Percentiles rank a stretch among this genome's conserved stretches.
phyloP scores from a whole-genome alignment of 129 eudicot genomes.

The Smallanthus sonchifolius region DNA sequence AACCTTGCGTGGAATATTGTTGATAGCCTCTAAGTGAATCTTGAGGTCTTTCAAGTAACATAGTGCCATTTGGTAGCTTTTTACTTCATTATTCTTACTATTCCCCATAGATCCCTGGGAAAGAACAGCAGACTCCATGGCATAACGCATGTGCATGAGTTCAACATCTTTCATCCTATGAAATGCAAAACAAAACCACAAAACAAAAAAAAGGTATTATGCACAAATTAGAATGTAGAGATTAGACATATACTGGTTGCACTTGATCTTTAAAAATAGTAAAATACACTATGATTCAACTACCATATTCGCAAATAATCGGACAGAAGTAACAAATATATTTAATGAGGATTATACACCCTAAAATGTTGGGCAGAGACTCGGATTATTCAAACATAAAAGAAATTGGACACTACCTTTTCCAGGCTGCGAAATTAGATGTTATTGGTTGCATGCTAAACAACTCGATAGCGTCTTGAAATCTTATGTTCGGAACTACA shows the following conservation, averaged over 20 bases:
- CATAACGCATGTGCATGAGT: constrained; percentile 97
- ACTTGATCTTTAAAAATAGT: neutral
- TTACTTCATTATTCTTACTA: constrained; percentile 49
- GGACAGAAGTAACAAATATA: neutral
- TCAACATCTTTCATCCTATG: constrained; percentile 91
- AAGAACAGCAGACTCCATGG: constrained; percentile 82
- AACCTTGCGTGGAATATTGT: constrained; percentile 83
- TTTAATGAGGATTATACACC: neutral
- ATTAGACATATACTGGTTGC: constrained; percentile 1
- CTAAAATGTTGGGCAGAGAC: constrained; percentile 1
- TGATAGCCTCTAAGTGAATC: constrained; percentile 79
- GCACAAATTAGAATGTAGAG: neutral
- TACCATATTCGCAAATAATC: neutral
- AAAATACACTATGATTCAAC: neutral
- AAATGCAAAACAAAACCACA: constrained; percentile 23
- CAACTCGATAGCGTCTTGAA: constrained; percentile 83
- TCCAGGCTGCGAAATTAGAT: constrained; percentile 82
- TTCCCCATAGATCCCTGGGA: constrained; percentile 79
- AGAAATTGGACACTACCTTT: constrained; percentile 49
- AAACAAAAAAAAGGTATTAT: neutral
- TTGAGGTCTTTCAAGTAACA: constrained; percentile 67
- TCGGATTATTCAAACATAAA: neutral
- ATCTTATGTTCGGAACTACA: constrained; percentile 80
- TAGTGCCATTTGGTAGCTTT: constrained; percentile 47
- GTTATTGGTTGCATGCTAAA: constrained; percentile 96